Conservation (phyloP, 2,329 filamentous ascomycete genomes). For the Fusarium oligoseptatum region DNA sequence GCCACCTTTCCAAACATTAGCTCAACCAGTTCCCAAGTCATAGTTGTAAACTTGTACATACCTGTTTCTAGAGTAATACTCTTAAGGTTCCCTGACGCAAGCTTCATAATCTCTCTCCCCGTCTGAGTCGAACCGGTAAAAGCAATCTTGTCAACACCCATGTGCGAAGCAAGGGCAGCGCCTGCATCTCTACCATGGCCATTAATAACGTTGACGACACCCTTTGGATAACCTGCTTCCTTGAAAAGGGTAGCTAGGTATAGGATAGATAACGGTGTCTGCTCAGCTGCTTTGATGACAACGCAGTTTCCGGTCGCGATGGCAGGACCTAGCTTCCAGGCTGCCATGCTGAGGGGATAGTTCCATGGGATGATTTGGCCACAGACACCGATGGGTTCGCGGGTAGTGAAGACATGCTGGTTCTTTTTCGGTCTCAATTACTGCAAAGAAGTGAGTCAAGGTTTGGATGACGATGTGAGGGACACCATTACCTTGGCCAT, state of each 20-base stretch:
- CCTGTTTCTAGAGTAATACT: background rate
- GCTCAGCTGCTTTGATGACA: background rate
- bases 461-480: background rate
- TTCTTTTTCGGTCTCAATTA: background rate
- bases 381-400: constrained; percentile 25
- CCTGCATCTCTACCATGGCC: background rate
- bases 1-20: background rate
- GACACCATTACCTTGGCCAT: background rate
- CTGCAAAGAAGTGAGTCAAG: background rate
- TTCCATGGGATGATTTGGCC: constrained; percentile 27
- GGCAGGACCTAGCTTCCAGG: background rate
- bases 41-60: background rate
- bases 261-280: background rate
- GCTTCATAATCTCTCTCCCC: background rate
- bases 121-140: background rate
- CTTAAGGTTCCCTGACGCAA: background rate
- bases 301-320: background rate
- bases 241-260: background rate
- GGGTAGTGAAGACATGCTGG: constrained; percentile 6
- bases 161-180: background rate
- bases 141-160: background rate
- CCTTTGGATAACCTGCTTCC: background rate
- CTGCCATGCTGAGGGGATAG: constrained; percentile 7
- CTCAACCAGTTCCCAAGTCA: accelerated
- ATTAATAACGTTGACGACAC: background rate